Conservation (phyloP, 1,139 yeast genomes). For the Magnusiomyces ingens region DNA sequence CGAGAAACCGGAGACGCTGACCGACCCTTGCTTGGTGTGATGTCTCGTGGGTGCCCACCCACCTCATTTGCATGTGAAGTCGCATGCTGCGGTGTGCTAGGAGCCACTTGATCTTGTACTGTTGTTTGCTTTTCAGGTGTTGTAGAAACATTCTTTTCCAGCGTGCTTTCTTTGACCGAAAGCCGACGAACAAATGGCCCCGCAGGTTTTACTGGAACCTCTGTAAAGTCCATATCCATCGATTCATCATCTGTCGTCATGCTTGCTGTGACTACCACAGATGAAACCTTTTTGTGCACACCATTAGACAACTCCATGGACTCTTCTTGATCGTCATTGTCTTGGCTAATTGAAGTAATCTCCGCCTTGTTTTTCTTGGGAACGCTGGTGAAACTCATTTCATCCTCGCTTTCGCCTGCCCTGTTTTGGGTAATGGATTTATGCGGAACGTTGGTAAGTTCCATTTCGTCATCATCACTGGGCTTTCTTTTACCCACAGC, state of each 20-base stretch:
- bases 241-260: constrained; percentile 2
- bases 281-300: constrained; percentile 19
- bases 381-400: constrained; percentile 17
- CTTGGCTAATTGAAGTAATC: background rate
- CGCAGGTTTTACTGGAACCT: background rate
- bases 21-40: background rate
- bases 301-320: constrained; percentile 13
- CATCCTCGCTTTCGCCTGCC: constrained; percentile 9
- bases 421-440: constrained; percentile 3
- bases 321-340: constrained; percentile 7
- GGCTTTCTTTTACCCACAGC: background rate
- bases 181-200: background rate
- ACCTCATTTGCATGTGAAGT: background rate
- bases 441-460: constrained; percentile 13
- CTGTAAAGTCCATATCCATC: constrained; percentile 5
- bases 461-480: constrained; percentile 15
- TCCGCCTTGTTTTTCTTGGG: constrained; percentile 2
- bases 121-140: background rate
- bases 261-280: background rate
- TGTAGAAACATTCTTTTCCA: background rate
- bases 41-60: background rate
- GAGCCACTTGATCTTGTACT: too few relatives aligned
- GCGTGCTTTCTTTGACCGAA: background rate
- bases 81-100: background rate
- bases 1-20: background rate